These are phyloP conservation scores for Boletus tylopilopsis DNA, from an alignment of 768 basidiomycete genomes.

Conservation along the genomic window DNA sequence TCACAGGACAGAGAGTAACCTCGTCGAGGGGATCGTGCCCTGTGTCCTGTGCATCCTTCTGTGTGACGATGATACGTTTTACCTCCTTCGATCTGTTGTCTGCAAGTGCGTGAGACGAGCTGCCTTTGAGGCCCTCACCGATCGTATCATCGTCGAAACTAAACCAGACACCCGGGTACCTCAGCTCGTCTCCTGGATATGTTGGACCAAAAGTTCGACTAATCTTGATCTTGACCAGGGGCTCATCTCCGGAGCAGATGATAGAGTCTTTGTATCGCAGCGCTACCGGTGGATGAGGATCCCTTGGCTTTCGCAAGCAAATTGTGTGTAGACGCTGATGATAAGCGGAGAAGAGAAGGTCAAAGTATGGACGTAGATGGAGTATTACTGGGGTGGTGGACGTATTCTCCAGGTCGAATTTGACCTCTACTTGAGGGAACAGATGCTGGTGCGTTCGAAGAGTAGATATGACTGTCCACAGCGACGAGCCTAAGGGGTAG, in stretches of 20 bases:
- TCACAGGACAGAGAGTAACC: conserved; percentile 56
- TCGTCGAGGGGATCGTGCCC: conserved; percentile 71
- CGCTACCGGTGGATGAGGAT: conserved; percentile 61
- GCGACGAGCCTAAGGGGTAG: conserved; percentile 56
- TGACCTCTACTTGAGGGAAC: conserved; percentile 81
- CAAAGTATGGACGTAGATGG: conserved; percentile 76
- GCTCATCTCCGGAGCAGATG: conserved; percentile 58
- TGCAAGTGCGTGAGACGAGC: conserved; percentile 27
- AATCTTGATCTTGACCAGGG: conserved; percentile 60
- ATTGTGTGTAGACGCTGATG: conserved; percentile 81
- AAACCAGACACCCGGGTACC: conserved; percentile 83
- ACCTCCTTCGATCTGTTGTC: conserved; percentile 75
- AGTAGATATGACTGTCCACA: conserved; percentile 74
- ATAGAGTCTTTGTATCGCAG: conserved; percentile 64
- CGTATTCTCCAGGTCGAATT: conserved; percentile 72
- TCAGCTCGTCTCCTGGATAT: conserved; percentile 71
- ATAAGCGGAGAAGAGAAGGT: conserved; percentile 79
- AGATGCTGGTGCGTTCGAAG: conserved; percentile 61
- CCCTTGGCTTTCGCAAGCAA: conserved; percentile 62
- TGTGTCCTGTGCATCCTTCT: conserved; percentile 56
- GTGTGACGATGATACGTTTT: conserved; percentile 67
- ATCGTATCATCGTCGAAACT: conserved; percentile 75
- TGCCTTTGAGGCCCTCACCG: conserved; percentile 50
- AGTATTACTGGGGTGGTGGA: conserved; percentile 71
- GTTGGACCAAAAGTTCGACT: conserved; percentile 79